Evolutionary conservation across 192 early-diverging fungal genomes (phyloP).

Genomic region (Dimargaris xerosporica): DNA sequence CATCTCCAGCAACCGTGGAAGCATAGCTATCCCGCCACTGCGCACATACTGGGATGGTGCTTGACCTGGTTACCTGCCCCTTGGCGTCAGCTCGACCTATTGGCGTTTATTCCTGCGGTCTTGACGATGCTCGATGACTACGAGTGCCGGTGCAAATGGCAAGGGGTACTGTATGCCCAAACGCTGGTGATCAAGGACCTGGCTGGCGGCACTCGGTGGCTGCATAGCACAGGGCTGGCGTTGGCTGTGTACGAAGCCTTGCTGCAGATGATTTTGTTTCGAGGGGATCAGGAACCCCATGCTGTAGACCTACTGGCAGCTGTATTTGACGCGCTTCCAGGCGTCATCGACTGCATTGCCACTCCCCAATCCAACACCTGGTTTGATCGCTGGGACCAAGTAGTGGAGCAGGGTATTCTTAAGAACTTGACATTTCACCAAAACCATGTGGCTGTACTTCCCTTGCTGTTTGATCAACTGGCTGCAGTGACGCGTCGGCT

Average conservation of each 20-base stretch:
- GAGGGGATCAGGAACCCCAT: background rate
- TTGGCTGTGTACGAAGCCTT: conserved; percentile 5
- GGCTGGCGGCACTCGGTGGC: background rate
- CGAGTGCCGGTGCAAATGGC: background rate
- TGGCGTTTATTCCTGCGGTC: background rate
- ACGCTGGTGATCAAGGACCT: background rate
- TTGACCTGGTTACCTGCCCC: background rate
- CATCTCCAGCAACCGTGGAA: conserved; percentile 8
- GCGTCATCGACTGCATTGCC: background rate
- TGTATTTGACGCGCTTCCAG: background rate
- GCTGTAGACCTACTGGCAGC: background rate
- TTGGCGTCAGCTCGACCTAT: background rate
- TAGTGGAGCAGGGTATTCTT: background rate
- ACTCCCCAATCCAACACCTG: background rate
- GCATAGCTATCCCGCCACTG: background rate
- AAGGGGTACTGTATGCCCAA: background rate
- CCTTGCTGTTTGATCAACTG: background rate
- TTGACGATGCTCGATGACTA: conserved; percentile 8
- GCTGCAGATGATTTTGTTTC: background rate
- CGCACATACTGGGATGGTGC: background rate
- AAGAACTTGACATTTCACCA: background rate
- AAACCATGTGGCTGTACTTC: background rate
- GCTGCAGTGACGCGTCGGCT: background rate
- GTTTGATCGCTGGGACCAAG: background rate
- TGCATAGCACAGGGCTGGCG: background rate